Conservation (phyloP, 208 protist species). For the Trypanosoma lewisi region DNA sequence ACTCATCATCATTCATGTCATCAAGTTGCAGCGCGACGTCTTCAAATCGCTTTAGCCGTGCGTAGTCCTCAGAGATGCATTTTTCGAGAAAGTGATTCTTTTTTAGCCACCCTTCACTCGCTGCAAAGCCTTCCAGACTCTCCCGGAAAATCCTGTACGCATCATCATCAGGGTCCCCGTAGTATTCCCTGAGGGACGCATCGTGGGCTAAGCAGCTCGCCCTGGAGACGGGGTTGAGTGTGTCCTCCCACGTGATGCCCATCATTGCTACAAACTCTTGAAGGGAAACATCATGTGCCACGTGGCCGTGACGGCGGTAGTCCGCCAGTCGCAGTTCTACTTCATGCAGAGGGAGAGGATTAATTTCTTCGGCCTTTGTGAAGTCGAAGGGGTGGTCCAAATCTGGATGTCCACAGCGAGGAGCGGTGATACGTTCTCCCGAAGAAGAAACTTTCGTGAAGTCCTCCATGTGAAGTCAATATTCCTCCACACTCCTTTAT, state of each 20-base stretch:
- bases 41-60: conserved; percentile 30
- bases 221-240: conserved; percentile 30
- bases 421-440: not conserved
- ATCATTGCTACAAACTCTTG: conserved; percentile 44
- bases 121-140: conserved; percentile 29
- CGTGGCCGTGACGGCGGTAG: conserved; percentile 24
- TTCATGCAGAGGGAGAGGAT: conserved; percentile 36
- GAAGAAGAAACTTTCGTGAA: not conserved
- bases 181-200: conserved; percentile 45
- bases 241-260: conserved; percentile 41
- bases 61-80: conserved; percentile 27
- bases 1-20: not conserved
- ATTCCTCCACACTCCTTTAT: too few relatives aligned
- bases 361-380: conserved; percentile 23
- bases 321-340: conserved; percentile 39
- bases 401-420: not conserved
- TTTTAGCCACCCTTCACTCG: conserved; percentile 49
- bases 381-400: conserved; percentile 54
- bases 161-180: conserved; percentile 55
- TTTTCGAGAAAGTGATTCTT: conserved; percentile 27
- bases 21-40: conserved; percentile 8
- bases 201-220: conserved; percentile 32
- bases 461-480: not conserved
- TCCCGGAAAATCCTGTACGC: conserved; percentile 39
- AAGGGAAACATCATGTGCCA: conserved; percentile 27